phyloP scores from a whole-genome alignment of 768 basidiomycete species.

The Termitomyces sp. region DNA sequence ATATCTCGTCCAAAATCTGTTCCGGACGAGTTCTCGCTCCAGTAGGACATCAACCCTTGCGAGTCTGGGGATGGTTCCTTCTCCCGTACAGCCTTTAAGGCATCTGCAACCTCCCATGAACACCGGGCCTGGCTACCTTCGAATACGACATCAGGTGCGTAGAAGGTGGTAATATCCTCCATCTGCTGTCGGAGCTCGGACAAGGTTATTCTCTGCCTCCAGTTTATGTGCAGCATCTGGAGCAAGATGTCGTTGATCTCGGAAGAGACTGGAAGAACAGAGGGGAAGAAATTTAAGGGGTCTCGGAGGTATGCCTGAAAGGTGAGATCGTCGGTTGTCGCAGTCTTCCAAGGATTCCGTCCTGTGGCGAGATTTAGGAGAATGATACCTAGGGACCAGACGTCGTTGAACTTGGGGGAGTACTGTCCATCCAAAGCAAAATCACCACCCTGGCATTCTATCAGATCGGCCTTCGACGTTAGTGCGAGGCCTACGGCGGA shows the following conservation, averaged over 20 bases:
- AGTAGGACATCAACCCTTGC: conserved; percentile 13
- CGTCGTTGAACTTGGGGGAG: conserved; percentile 84
- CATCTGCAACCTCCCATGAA: conserved; percentile 67
- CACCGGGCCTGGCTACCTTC: conserved; percentile 79
- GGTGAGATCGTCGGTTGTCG: conserved; percentile 75
- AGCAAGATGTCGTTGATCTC: conserved; percentile 72
- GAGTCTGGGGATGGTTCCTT: conserved; percentile 1
- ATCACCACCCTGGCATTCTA: conserved; percentile 85
- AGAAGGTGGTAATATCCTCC: conserved; percentile 57
- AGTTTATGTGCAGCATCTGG: conserved; percentile 70
- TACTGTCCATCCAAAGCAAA: conserved; percentile 65
- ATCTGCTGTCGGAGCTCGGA: conserved; percentile 53
- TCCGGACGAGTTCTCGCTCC: conserved; percentile 17
- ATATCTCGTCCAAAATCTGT: not conserved
- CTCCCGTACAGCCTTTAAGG: conserved; percentile 26
- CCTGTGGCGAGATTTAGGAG: conserved; percentile 94
- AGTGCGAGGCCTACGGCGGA: not conserved
- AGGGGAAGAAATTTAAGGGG: conserved; percentile 74
- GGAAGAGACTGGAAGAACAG: conserved; percentile 75
- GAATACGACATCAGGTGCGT: conserved; percentile 69
- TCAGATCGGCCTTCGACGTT: conserved; percentile 4
- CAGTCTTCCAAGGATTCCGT: conserved; percentile 94
- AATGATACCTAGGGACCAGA: conserved; percentile 96
- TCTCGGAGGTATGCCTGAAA: conserved; percentile 85
- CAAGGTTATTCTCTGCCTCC: conserved; percentile 48